Percentiles rank a stretch among this genome's conserved stretches.
phyloP scores from a whole-genome alignment of 164 flowering plant genomes.

The Sextonia rubra region DNA sequence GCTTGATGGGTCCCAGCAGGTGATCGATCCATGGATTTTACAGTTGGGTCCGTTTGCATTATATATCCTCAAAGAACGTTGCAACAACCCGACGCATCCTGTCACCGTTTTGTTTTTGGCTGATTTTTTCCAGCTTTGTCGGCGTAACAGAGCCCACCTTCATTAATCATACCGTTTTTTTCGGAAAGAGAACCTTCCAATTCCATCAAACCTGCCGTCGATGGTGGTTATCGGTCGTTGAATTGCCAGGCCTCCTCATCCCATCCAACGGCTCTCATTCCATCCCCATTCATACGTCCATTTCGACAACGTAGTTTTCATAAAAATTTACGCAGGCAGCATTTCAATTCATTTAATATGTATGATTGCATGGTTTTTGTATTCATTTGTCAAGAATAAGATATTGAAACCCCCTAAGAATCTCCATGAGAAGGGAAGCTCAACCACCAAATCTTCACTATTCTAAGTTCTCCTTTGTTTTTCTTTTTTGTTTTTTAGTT shows the following conservation, averaged over 20 bases:
- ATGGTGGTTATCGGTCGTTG: slow-evolving; percentile 26
- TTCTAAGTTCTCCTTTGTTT: background rate
- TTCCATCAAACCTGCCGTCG: slow-evolving; percentile 20
- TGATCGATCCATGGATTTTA: no score
- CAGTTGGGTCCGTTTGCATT: no score
- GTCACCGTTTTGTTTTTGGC: no score
- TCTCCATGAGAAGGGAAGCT: slow-evolving; percentile 12
- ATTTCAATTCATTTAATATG: slow-evolving; percentile 2
- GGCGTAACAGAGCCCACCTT: slow-evolving; percentile 2
- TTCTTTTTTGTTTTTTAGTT: no score
- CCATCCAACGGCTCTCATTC: background rate
- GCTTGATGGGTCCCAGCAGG: no score
- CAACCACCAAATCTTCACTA: slow-evolving; percentile 12
- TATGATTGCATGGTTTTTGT: background rate
- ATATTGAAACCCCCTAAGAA: background rate
- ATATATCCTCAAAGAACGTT: no score
- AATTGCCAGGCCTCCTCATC: background rate
- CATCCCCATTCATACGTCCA: background rate
- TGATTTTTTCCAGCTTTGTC: background rate
- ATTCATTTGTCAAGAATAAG: slow-evolving; percentile 5
- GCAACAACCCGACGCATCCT: no score
- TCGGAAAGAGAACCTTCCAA: slow-evolving; percentile 5
- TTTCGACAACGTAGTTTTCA: background rate
- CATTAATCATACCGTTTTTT: background rate
- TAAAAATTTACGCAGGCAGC: background rate